Conservation (phyloP, 2,329 filamentous ascomycete species). For the Xylariaceae sp. region DNA sequence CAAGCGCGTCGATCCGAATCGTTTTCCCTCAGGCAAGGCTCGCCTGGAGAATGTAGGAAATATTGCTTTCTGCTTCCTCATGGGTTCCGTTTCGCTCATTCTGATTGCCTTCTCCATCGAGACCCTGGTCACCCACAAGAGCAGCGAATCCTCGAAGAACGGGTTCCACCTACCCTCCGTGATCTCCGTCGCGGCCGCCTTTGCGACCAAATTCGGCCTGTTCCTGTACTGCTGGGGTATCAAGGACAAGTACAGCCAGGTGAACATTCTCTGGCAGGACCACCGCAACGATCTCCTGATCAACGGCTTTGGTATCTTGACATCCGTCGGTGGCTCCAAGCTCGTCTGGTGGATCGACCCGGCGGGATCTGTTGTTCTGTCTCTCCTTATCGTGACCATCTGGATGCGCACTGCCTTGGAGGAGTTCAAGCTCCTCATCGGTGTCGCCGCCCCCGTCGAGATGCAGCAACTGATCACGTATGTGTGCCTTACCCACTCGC, state of each 20-base stretch:
- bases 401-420: slow-evolving; percentile 83
- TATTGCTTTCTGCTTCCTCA: slow-evolving; percentile 92
- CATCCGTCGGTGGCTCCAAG: slow-evolving; percentile 84
- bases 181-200: slow-evolving; percentile 78
- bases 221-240: slow-evolving; percentile 92
- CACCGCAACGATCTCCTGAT: slow-evolving; percentile 97
- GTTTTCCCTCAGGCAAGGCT: slow-evolving; percentile 88
- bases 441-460: slow-evolving; percentile 77
- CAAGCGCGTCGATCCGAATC: slow-evolving; percentile 74
- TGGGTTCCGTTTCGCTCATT: slow-evolving; percentile 87
- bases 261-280: slow-evolving; percentile 91
- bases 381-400: slow-evolving; percentile 67
- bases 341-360: slow-evolving; percentile 94
- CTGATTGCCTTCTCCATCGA: slow-evolving; percentile 82
- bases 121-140: slow-evolving; percentile 54
- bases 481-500: slow-evolving; percentile 87
- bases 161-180: slow-evolving; percentile 76
- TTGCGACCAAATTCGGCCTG: slow-evolving; percentile 73
- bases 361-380: slow-evolving; percentile 80
- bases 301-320: slow-evolving; percentile 89
- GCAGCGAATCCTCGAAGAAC: slow-evolving; percentile 46
- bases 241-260: slow-evolving; percentile 84
- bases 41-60: slow-evolving; percentile 94
- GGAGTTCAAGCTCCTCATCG: slow-evolving; percentile 88
- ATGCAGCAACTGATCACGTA: slow-evolving; percentile 95